Percentiles rank a stretch among this genome's conserved stretches.
These are phyloP conservation scores for Paraconiothyrium sp. DNA, from an alignment of 2,329 filamentous ascomycete species.

Conservation along the genomic window DNA sequence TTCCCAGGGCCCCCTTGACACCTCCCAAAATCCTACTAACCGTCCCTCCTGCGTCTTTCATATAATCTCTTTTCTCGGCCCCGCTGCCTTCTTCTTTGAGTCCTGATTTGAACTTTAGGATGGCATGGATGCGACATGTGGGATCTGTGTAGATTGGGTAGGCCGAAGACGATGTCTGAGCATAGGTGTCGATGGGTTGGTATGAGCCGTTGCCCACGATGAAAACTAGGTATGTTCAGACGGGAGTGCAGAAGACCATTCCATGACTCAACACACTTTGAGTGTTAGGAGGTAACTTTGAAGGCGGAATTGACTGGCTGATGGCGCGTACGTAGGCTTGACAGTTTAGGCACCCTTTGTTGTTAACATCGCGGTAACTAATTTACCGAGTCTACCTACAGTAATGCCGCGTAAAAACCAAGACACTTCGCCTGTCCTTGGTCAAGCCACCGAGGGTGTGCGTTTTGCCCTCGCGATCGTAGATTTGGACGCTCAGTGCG, in stretches of 20 bases:
- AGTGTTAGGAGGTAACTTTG: conserved; percentile 27
- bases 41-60: conserved; percentile 29
- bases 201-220: conserved; percentile 35
- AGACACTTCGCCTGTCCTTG: conserved; percentile 25
- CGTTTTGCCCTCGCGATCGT: conserved; percentile 28
- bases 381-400: conserved; percentile 23
- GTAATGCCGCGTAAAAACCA: conserved; percentile 36
- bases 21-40: conserved; percentile 26
- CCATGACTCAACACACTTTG: conserved; percentile 23
- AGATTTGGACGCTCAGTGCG: conserved; percentile 27
- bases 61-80: conserved; percentile 32
- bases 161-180: conserved; percentile 20
- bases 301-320: conserved; percentile 30
- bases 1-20: conserved; percentile 30
- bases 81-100: conserved; percentile 25
- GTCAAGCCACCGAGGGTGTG: conserved; percentile 25
- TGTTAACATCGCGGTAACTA: neutral
- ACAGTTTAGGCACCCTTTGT: conserved; percentile 38
- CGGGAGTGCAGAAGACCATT: neutral
- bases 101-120: conserved; percentile 34
- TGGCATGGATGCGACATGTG: conserved; percentile 27
- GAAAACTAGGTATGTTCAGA: conserved; percentile 23
- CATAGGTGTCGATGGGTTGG: conserved; percentile 36
- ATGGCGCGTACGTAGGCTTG: conserved; percentile 34
- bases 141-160: conserved; percentile 39